phyloP scores from a whole-genome alignment of 345 rosid genomes.

The Linum trigynum region DNA sequence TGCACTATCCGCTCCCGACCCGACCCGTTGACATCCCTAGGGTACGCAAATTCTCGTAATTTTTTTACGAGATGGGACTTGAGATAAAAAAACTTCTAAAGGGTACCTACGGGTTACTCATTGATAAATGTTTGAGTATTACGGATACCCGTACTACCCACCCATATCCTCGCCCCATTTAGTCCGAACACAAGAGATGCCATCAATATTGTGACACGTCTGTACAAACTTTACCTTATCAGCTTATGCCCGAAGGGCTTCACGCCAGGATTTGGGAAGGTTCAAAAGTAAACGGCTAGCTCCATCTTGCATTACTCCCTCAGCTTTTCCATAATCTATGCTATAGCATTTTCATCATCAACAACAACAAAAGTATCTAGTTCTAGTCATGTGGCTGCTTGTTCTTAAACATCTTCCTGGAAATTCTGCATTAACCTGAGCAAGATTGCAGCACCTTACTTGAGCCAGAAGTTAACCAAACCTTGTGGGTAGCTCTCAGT shows the following conservation, averaged over 20 bases:
- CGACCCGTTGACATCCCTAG: too few species aligned
- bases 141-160: too few species aligned
- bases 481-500: slow-evolving; percentile 72
- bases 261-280: slow-evolving; percentile 79
- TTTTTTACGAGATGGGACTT: too few species aligned
- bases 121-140: too few species aligned
- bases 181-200: background rate
- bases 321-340: slow-evolving; percentile 74
- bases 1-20: too few species aligned
- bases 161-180: too few species aligned
- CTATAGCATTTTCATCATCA: slow-evolving; percentile 71
- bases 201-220: background rate
- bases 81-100: too few species aligned
- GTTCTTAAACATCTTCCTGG: slow-evolving; percentile 82
- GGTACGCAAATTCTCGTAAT: too few species aligned
- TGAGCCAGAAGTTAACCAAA: slow-evolving; percentile 67
- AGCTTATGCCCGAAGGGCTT: slow-evolving; percentile 80
- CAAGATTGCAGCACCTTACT: slow-evolving; percentile 65
- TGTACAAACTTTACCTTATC: slow-evolving; percentile 42
- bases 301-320: slow-evolving; percentile 73
- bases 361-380: slow-evolving; percentile 76
- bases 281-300: slow-evolving; percentile 60
- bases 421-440: slow-evolving; percentile 64
- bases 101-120: too few species aligned
- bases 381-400: slow-evolving; percentile 47